Conservation (phyloP, 2,329 filamentous ascomycete species). For the Grosmannia clavigera region DNA sequence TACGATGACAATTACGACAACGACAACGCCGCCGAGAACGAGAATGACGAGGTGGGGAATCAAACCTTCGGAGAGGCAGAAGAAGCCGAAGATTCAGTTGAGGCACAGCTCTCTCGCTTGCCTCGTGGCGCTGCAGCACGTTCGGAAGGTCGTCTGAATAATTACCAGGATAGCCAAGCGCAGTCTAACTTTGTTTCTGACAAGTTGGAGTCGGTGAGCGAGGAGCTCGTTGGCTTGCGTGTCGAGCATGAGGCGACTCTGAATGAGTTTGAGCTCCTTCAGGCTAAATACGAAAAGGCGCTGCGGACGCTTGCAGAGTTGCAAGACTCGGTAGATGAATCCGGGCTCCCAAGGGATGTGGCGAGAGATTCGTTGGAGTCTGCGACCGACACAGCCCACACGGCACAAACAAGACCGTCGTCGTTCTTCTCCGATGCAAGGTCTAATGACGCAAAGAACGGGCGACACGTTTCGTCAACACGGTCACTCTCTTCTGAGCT, state of each 20-base stretch:
- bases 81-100: constrained; percentile 4
- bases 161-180: constrained; percentile 52
- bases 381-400: constrained; percentile 33
- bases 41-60: not conserved
- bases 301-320: constrained; percentile 71
- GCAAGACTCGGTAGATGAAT: constrained; percentile 74
- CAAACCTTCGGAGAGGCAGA: not conserved
- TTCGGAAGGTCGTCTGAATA: constrained; percentile 11
- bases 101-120: constrained; percentile 13
- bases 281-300: constrained; percentile 83
- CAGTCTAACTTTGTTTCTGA: constrained; percentile 81
- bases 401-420: constrained; percentile 47
- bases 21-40: constrained; percentile 12
- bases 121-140: not conserved
- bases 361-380: constrained; percentile 46
- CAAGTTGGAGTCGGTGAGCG: constrained; percentile 81
- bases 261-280: constrained; percentile 67
- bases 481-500: constrained; percentile 90
- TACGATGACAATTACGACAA: constrained; percentile 12
- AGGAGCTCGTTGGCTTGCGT: constrained; percentile 81
- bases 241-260: constrained; percentile 81
- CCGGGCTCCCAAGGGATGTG: constrained; percentile 44
- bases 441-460: constrained; percentile 58
- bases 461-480: constrained; percentile 60
- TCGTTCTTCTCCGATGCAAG: constrained; percentile 77